Evolutionary conservation across 2,329 filamentous ascomycete species (phyloP), one percentile per base, ranked within the genome.

Genomic region (Zarea fungicola): DNA sequence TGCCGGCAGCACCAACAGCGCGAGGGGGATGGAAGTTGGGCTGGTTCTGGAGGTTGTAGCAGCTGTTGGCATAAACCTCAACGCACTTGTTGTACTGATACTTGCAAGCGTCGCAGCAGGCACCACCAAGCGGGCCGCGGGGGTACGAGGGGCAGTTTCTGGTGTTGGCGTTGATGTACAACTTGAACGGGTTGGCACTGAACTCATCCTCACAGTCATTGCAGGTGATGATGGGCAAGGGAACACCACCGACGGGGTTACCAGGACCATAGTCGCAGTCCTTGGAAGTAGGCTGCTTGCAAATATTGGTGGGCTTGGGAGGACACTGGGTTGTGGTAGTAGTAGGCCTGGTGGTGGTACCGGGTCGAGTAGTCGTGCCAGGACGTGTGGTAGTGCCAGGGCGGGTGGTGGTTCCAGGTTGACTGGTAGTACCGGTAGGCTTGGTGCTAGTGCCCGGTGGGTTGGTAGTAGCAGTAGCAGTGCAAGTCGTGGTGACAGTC

Each of bases 221-320:
- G 68, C 77, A 81, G 21, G 71, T 73, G 26, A 80, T 69, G 48
- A 76, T 62, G 39, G 77, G 77, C 45, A 80, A 63, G 19, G 66
- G 63, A 46, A 81, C 78, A 51, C 66, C 70, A 42, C 75, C 77
- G 14, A 79, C 74, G 3, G 74, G 70, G 43, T 70, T 82, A 29
- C 84, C 79, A 2, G 84, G 82, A 1, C 79, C 81, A 60, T 90
- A 92, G 45, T 81, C 82, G 56, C 76, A 78, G 60, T 76, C 75
- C 56, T 78, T 76, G 65, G 67, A 75, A 45, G 66, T 62, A n/a
- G 77, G 72, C 62, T 80, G 75, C 29, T 61, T 65, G 70, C 77
- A 80, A 57, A 80, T 71, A 55, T 73, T 73, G 49, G 73, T 76
- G 1, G 74, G 70, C 28, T 71, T 62, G 2, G 76, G 73, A 45